Conservation (phyloP, 129 eudicot genomes). For the Saussurea involucrata region DNA sequence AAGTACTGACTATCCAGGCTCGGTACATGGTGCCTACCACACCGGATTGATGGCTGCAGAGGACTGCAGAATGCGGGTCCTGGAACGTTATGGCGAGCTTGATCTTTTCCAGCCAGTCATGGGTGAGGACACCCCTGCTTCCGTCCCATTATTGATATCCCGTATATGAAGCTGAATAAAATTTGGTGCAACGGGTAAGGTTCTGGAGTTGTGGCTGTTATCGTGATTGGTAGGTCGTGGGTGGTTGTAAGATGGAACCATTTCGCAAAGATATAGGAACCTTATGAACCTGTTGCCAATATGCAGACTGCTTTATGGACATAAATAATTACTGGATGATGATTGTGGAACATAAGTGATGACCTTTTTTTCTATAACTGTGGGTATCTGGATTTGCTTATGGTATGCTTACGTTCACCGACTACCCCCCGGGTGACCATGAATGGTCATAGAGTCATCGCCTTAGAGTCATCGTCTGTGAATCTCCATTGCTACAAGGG, state of each 20-base stretch:
- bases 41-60: slow-evolving; percentile 95
- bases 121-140: slow-evolving; percentile 73
- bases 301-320: slow-evolving; percentile 18
- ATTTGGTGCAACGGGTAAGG: not conserved
- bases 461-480: too few species aligned
- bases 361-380: too few species aligned
- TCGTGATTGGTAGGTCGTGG: not conserved
- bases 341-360: not conserved
- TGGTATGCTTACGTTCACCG: too few species aligned
- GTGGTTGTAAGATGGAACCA: not conserved
- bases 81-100: slow-evolving; percentile 89
- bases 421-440: too few species aligned
- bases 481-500: too few species aligned
- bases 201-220: not conserved
- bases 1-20: slow-evolving; percentile 81
- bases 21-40: slow-evolving; percentile 96
- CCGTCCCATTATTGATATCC: slow-evolving; percentile 77
- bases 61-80: slow-evolving; percentile 93
- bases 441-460: too few species aligned
- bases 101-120: slow-evolving; percentile 85
- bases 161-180: slow-evolving; percentile 44
- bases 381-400: too few species aligned
- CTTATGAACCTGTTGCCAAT: not conserved
- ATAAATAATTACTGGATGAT: slow-evolving; percentile 10
- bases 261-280: slow-evolving; percentile 2